Evolutionary conservation across 371 early-diverging fungal genomes (phyloP), one percentile per base, ranked within the genome.

Genomic region (Mucor irregularis): DNA sequence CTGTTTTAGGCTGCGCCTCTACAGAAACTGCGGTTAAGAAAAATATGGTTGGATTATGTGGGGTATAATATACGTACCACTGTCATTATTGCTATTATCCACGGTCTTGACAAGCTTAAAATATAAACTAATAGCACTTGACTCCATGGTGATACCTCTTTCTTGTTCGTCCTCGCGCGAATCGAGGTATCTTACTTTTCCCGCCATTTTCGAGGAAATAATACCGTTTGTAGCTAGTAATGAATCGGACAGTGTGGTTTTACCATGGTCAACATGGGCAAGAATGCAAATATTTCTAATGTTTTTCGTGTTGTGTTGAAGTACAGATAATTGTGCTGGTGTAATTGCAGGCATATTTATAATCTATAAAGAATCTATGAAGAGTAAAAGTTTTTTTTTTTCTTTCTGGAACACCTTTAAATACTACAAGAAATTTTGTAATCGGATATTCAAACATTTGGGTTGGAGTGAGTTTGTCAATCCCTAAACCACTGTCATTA

Each of bases 61-160:
- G 14, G 5, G 16, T 28, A 45, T n/a, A 43, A 43, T n/a, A 45
- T 48, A 45, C 65, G 69, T 58, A 69, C 66, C 2, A 17, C 25
- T 13, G 53, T 21, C n/a, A n/a, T n/a, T n/a, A n/a, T n/a, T n/a
- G n/a, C n/a, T n/a, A n/a, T n/a, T n/a, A 30, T 19, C 26, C 13
- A 49, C 35, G 0, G 79, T 61, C 17, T 69, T 61, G 25, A 89
- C 68, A 30, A 94, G 74, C 50, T 90, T 82, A 70, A 95, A 95
- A 62, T 90, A 92, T 5, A 99, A 80, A 29, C 92, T 92, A 52
- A 99, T 96, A 1, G 93, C 96, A 55, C 93, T 91, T 14, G 98
- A 90, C 80, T 99, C 98, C 95, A 99, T 97, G 0, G 99, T 99
- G 65, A 99, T 99, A 19, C 99, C 99, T 39, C 99, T 87, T 68